Conservation (phyloP, 2,329 filamentous ascomycete species). For the Colletotrichum melonis region DNA sequence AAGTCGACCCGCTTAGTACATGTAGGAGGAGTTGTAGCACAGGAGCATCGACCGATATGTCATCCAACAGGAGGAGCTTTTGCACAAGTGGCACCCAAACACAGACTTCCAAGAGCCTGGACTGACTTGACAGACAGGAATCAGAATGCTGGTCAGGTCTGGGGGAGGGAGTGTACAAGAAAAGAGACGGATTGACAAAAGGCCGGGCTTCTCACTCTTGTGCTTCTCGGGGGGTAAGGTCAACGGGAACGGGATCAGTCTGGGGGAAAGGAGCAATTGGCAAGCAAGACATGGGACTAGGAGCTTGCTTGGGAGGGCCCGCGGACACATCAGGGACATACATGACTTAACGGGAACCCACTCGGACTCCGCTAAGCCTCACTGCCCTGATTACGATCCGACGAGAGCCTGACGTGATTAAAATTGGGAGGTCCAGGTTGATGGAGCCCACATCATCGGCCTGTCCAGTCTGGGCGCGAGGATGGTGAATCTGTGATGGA, state of each 20-base stretch:
- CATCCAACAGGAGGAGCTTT: slow-evolving; percentile 27
- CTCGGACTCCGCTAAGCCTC: slow-evolving; percentile 34
- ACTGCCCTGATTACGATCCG: slow-evolving; percentile 35
- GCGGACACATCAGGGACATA: neutral
- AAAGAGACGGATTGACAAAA: slow-evolving; percentile 5
- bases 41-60: slow-evolving; percentile 27
- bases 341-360: slow-evolving; percentile 33
- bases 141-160: neutral
- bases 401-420: slow-evolving; percentile 34
- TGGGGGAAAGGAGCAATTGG: slow-evolving; percentile 17
- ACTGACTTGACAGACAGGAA: slow-evolving; percentile 18
- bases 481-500: slow-evolving; percentile 13
- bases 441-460: slow-evolving; percentile 29
- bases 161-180: slow-evolving; percentile 15
- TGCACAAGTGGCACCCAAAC: slow-evolving; percentile 17
- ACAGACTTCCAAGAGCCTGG: slow-evolving; percentile 14
- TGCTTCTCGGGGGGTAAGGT: slow-evolving; percentile 1
- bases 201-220: slow-evolving; percentile 11
- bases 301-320: slow-evolving; percentile 2
- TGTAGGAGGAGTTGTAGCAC: neutral
- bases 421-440: slow-evolving; percentile 33
- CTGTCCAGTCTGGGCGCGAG: slow-evolving; percentile 23
- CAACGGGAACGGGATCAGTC: neutral
- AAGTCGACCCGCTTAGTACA: slow-evolving; percentile 23
- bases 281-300: slow-evolving; percentile 23